These are phyloP conservation scores for Diplodia sapinea DNA, from an alignment of 2,329 filamentous ascomycete genomes.

Conservation along the genomic window DNA sequence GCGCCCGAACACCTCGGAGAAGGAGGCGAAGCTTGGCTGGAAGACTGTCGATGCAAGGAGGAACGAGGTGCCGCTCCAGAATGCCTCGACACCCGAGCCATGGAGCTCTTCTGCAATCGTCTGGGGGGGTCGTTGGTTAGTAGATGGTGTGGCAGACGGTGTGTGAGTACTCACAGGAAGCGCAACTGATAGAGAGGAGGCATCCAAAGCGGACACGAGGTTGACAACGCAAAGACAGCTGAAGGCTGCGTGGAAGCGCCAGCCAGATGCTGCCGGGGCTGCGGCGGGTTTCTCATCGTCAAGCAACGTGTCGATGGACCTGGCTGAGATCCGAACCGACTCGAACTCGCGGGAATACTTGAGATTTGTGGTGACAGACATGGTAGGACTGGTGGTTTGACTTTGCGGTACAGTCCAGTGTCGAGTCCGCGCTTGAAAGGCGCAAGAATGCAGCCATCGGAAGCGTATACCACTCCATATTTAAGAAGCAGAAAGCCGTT, in stretches of 20 bases:
- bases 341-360: background rate
- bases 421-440: background rate
- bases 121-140: constrained; percentile 44
- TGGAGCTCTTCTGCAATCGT: constrained; percentile 35
- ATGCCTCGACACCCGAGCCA: constrained; percentile 55
- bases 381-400: background rate
- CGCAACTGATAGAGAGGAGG: constrained; percentile 36
- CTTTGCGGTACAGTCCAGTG: background rate
- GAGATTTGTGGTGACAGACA: background rate
- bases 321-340: background rate
- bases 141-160: constrained; percentile 46
- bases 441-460: background rate
- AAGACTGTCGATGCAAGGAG: constrained; percentile 69
- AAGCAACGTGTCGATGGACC: background rate
- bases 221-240: constrained; percentile 38
- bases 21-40: constrained; percentile 56
- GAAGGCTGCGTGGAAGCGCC: constrained; percentile 39
- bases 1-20: constrained; percentile 57
- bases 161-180: constrained; percentile 38
- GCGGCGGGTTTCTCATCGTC: background rate
- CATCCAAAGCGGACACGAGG: constrained; percentile 38
- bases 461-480: background rate
- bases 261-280: constrained; percentile 10
- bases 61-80: constrained; percentile 75
- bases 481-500: background rate